These are phyloP conservation scores for Phanerochaete sordida DNA, from an alignment of 768 basidiomycete genomes.

Conservation along the genomic window DNA sequence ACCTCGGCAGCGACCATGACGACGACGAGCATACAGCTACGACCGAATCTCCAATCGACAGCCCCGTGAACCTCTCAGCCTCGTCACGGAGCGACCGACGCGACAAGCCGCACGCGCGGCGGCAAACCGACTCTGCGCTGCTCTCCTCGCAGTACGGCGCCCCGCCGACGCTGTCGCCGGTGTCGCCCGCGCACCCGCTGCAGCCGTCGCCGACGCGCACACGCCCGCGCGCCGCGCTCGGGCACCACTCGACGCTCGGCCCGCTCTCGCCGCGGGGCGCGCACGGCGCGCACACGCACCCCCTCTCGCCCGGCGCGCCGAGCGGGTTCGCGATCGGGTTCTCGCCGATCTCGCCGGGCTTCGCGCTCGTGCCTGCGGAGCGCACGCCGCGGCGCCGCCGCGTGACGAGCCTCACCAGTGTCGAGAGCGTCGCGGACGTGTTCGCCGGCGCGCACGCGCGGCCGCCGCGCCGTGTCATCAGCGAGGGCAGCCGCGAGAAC, in stretches of 20 bases:
- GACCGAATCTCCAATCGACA: neutral
- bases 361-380: slow-evolving; percentile 57
- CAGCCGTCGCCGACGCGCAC: slow-evolving; percentile 11
- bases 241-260: slow-evolving; percentile 5
- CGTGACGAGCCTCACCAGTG: slow-evolving; percentile 10
- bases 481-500: neutral
- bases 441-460: neutral
- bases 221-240: slow-evolving; percentile 8
- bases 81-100: neutral
- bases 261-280: neutral
- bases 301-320: slow-evolving; percentile 21
- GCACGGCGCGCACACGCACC: neutral
- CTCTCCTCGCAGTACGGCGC: slow-evolving; percentile 10
- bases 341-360: slow-evolving; percentile 76
- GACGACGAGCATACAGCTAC: neutral
- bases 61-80: neutral
- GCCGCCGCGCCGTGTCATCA: slow-evolving; percentile 2
- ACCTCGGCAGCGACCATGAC: neutral
- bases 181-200: slow-evolving; percentile 9
- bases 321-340: slow-evolving; percentile 71
- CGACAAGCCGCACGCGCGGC: slow-evolving; percentile 4
- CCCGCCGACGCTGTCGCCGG: neutral
- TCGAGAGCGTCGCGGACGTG: neutral
- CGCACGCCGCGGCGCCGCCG: slow-evolving; percentile 40
- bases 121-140: slow-evolving; percentile 20